Percentiles rank a stretch among this genome's conserved stretches.
Conservation (phyloP, 805 yeast species). For the Myxozyma lipomycoides region DNA sequence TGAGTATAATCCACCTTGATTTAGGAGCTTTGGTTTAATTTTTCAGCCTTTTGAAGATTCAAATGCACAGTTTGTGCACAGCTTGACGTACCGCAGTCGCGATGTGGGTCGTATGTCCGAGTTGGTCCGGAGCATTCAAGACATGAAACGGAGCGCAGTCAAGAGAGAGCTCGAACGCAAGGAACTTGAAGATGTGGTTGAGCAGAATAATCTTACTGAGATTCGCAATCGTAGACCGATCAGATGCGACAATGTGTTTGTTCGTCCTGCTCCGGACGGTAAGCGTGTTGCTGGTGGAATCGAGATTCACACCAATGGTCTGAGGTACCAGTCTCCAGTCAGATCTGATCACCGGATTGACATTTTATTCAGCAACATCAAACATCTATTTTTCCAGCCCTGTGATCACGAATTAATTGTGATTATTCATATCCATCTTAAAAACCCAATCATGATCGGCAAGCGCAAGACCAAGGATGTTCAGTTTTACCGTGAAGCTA, state of each 20-base stretch:
- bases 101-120: conserved; percentile 90
- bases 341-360: conserved; percentile 84
- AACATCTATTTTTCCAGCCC: conserved; percentile 92
- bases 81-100: conserved; percentile 80
- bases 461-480: conserved; percentile 92
- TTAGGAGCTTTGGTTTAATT: no score
- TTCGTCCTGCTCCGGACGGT: conserved; percentile 96
- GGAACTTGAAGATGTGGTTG: conserved; percentile 89
- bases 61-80: conserved; percentile 79
- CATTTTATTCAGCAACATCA: conserved; percentile 81
- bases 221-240: conserved; percentile 78
- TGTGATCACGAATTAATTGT: conserved; percentile 92
- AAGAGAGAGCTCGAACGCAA: conserved; percentile 88
- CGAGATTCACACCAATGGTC: conserved; percentile 92
- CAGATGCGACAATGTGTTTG: conserved; percentile 80
- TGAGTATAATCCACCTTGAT: no score
- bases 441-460: conserved; percentile 90
- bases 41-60: conserved; percentile 86
- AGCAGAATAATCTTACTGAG: conserved; percentile 83
- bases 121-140: conserved; percentile 83
- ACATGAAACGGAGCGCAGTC: conserved; percentile 84
- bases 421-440: conserved; percentile 85
- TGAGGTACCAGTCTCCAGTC: conserved; percentile 83
- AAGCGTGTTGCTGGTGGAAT: conserved; percentile 88
- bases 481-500: conserved; percentile 94